Percentiles rank a stretch among this genome's conserved stretches.
These are phyloP conservation scores for Sordaria brevicollis DNA, from an alignment of 495 filamentous ascomycete genomes.

Conservation along the genomic window DNA sequence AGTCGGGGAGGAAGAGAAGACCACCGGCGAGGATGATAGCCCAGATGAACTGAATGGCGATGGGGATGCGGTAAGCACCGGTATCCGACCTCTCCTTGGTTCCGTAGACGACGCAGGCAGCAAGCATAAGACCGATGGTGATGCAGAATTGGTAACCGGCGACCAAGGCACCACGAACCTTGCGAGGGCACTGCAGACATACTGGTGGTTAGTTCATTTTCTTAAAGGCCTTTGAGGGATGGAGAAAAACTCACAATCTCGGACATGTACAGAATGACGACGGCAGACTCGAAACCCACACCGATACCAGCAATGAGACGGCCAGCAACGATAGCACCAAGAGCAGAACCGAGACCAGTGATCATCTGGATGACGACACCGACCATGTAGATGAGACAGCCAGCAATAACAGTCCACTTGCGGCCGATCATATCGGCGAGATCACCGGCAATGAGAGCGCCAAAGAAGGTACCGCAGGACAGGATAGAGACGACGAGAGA, in stretches of 20 bases:
- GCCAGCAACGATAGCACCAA: slow-evolving; percentile 53
- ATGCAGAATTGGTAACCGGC: slow-evolving; percentile 71
- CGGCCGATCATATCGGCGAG: slow-evolving; percentile 60
- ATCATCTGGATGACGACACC: slow-evolving; percentile 54
- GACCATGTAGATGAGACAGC: slow-evolving; percentile 53
- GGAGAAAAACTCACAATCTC: slow-evolving; percentile 35
- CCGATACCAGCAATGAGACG: slow-evolving; percentile 64
- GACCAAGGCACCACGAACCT: slow-evolving; percentile 64
- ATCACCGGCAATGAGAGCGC: slow-evolving; percentile 59
- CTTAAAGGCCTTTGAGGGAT: no score
- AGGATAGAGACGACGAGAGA: slow-evolving; percentile 65
- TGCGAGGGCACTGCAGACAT: slow-evolving; percentile 41
- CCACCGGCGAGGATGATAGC: slow-evolving; percentile 53
- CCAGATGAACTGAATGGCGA: slow-evolving; percentile 60
- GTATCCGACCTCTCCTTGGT: slow-evolving; percentile 52
- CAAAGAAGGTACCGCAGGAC: slow-evolving; percentile 67
- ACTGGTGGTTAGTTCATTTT: slow-evolving; percentile 2
- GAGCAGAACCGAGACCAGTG: slow-evolving; percentile 22
- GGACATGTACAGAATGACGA: slow-evolving; percentile 71
- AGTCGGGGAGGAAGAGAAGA: slow-evolving; percentile 58
- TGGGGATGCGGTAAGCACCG: slow-evolving; percentile 63
- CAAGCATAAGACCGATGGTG: slow-evolving; percentile 64
- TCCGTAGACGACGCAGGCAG: slow-evolving; percentile 61
- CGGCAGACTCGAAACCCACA: slow-evolving; percentile 64
- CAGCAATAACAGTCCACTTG: slow-evolving; percentile 54